Base-by-base conservation (phyloP, 257 asterid genomes). In the Galeopsis tetrahit region DNA sequence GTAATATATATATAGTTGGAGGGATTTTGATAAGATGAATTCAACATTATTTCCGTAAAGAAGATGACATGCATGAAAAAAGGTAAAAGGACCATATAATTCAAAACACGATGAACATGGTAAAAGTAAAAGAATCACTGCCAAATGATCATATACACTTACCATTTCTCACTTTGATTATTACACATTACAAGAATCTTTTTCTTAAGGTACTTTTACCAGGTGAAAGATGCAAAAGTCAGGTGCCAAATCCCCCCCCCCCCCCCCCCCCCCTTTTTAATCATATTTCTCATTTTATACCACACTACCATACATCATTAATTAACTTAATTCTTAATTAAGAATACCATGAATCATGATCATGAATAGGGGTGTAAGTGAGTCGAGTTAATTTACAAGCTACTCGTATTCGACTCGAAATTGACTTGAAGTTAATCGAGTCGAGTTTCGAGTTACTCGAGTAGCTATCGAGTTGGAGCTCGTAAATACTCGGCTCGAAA, bases 111-210 rank as follows among this genome's bases (percentile, higher is more conserved):
- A 58, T 17, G 28, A 58, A 58, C 10, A 58, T 10, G 64, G 40
- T 58, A 11, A 58, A 33, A 58, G 64, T 10, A 46, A 66, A 46
- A 66, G 39, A 52, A 66, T 66, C 58, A 66, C 51, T 32, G 71
- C 8, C 60, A 32, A 43, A 46, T 46, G 71, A 66, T 28, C 8
- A 58, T 32, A 53, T 53, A 53, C 13, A 44, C 10, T 7, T 44
- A 11, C 10, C 51, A 7, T 7, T 55, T 15, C 34, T 53, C 61
- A 55, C 11, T 17, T 3, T 63, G 32, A 62, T 64, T 42, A 49
- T 49, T 14, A 5, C 56, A 49, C 13, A 49, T 13, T 49, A 49
- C 56, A 49, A 49, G 56, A 49, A n/a, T 49, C 56, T 14, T 49
- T 49, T 49, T 49, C 56, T 49, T 49, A 49, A 49, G 56, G 56